Base-by-base conservation (phyloP, 177 flowering plant genomes). In the Vitis hybrid region DNA sequence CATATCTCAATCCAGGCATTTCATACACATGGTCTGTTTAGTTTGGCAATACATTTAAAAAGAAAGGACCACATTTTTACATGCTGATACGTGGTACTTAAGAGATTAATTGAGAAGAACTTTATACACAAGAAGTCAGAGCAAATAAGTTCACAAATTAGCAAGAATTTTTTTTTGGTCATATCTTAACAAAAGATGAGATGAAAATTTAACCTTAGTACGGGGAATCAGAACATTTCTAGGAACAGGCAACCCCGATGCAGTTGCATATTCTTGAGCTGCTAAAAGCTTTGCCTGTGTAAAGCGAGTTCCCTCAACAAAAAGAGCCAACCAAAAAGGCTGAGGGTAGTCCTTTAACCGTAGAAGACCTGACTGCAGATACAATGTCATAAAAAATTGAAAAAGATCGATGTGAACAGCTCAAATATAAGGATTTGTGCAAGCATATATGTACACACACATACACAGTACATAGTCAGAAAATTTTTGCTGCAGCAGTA, bases 311-410 rank as follows among this genome's bases (percentile, higher is more conserved):
- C 99, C 99, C 82, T 96, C 99, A 0, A 92, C 97, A 85, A 96
- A 96, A 77, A 96, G 97, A 64, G 97, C 99, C 85, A 96, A 73
- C 99, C 99, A 96, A 68, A 96, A 92, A n/a, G 98, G 95, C 58
- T 35, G 84, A 75, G 98, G 98, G 72, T 76, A 96, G 79, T 92
- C 97, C 72, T 77, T 81, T 58, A 96, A 82, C 73, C 83, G 85
- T 73, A 83, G 88, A 75, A 92, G 81, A 74, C 97, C 97, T 68
- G 81, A 78, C 99, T 95, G 95, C 78, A 85, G 55, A 72, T 51
- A 70, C 7, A 76, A 63, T 14, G 5, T 68, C 74, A 75, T 18
- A 68, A 52, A 51, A 67, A 70, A 69, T 51, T 51, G 46, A 57
- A 61, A 72, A 55, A 63, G 46, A 60, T 54, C 55, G 62, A 69